phyloP scores from a whole-genome alignment of 176 grass and related monocot genomes.

The Musa acuminata region DNA sequence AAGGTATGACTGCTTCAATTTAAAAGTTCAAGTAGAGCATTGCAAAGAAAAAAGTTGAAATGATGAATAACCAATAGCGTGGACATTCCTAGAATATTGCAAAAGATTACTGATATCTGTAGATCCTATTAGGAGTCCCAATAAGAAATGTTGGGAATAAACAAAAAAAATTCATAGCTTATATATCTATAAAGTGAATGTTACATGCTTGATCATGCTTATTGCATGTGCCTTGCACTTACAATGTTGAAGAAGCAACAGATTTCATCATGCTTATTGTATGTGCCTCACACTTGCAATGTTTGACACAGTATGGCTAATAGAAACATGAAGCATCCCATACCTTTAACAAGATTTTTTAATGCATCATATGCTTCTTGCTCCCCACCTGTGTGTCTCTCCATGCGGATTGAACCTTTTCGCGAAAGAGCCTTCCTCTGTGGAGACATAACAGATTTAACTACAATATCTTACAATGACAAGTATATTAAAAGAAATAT shows the following conservation, averaged over 20 bases:
- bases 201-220: too few relatives aligned
- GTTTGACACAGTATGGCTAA: too few relatives aligned
- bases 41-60: background rate
- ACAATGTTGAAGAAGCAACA: too few relatives aligned
- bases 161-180: too few relatives aligned
- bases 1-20: background rate
- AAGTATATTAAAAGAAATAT: background rate
- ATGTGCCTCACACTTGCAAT: too few relatives aligned
- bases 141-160: too few relatives aligned
- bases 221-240: too few relatives aligned
- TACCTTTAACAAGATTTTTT: slow-evolving; percentile 82
- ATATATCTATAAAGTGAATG: too few relatives aligned
- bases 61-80: background rate
- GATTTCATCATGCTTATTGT: too few relatives aligned
- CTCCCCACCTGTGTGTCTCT: slow-evolving; percentile 53
- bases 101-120: too few relatives aligned
- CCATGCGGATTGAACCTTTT: slow-evolving; percentile 66
- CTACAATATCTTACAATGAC: background rate
- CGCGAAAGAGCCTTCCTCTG: slow-evolving; percentile 87
- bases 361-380: slow-evolving; percentile 57
- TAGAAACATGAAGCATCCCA: background rate
- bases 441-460: slow-evolving; percentile 1
- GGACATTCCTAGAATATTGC: too few relatives aligned
- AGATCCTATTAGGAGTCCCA: too few relatives aligned
- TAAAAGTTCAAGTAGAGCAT: background rate